Evolutionary conservation across 2,329 filamentous ascomycete genomes (phyloP).

Genomic region (Hirsutella rhossiliensis): DNA sequence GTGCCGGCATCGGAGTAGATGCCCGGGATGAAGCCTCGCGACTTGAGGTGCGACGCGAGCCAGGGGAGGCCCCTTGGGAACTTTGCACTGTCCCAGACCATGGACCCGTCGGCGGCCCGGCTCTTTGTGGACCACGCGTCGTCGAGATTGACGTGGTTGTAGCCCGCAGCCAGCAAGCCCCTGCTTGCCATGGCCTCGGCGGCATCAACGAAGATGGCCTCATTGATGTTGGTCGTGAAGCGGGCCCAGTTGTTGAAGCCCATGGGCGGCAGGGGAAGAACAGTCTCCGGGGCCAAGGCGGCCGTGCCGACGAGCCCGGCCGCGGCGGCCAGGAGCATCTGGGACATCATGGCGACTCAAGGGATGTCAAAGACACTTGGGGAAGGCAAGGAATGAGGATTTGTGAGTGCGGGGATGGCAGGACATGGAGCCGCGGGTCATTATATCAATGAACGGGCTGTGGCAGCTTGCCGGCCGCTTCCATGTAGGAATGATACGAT

Average conservation of each 20-base stretch:
- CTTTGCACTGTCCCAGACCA: conserved; percentile 26
- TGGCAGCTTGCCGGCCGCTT: no score
- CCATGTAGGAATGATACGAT: no score
- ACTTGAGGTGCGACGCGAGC: conserved; percentile 24
- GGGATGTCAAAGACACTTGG: not conserved
- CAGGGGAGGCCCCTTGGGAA: conserved; percentile 31
- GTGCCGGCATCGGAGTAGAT: conserved; percentile 33
- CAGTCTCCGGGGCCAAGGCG: not conserved
- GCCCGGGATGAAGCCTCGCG: conserved; percentile 28
- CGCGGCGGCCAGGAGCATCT: not conserved
- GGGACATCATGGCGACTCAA: not conserved
- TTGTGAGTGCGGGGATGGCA: no score
- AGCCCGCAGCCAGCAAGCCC: conserved; percentile 23
- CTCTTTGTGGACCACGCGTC: conserved; percentile 29
- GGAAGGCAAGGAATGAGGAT: no score
- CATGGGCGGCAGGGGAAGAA: conserved; percentile 27
- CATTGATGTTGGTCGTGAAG: conserved; percentile 33
- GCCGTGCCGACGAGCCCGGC: not conserved
- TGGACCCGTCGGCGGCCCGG: conserved; percentile 22
- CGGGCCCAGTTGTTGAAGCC: conserved; percentile 40
- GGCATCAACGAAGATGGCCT: conserved; percentile 32
- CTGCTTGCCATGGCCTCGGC: conserved; percentile 30
- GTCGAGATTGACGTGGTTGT: conserved; percentile 28
- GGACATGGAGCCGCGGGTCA: no score
- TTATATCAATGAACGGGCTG: no score